Percentiles rank a stretch among this genome's conserved stretches.
phyloP scores from a whole-genome alignment of 2,329 filamentous ascomycete species.

The Ophiocordyceps unilateralis region DNA sequence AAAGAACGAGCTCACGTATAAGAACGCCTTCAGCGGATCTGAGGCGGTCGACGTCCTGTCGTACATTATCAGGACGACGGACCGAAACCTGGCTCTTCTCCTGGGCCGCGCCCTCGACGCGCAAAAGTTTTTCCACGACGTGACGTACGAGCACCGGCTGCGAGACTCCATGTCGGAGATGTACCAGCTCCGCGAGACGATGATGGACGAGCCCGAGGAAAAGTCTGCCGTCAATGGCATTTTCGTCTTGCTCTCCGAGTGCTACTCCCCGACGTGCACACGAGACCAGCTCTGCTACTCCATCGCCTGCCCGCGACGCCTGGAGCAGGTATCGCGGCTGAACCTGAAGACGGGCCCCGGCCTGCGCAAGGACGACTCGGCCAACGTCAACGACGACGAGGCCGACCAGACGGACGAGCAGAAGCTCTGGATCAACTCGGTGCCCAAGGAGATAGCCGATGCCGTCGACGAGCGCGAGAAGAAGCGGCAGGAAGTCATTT shows the following conservation, averaged over 20 bases:
- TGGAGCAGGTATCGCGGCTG: constrained; percentile 87
- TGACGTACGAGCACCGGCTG: constrained; percentile 90
- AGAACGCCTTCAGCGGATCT: constrained; percentile 88
- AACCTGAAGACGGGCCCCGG: constrained; percentile 89
- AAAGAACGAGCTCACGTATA: constrained; percentile 95
- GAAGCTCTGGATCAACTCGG: constrained; percentile 98
- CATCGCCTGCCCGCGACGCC: constrained; percentile 80
- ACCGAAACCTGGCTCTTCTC: constrained; percentile 82
- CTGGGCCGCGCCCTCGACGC: constrained; percentile 85
- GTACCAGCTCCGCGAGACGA: constrained; percentile 88
- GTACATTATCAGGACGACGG: constrained; percentile 93
- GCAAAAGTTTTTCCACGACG: constrained; percentile 98
- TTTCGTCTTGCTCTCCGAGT: constrained; percentile 90
- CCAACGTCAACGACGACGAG: constrained; percentile 58
- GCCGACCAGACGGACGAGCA: constrained; percentile 77
- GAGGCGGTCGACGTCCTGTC: constrained; percentile 92
- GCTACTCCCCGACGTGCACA: constrained; percentile 94
- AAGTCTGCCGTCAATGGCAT: constrained; percentile 73
- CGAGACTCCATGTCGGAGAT: constrained; percentile 89
- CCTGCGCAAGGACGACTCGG: constrained; percentile 47
- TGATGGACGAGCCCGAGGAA: constrained; percentile 68
- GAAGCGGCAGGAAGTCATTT: constrained; percentile 96
- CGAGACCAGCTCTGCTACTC: constrained; percentile 93
- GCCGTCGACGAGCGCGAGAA: constrained; percentile 80
- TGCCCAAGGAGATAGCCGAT: constrained; percentile 86